Conservation (phyloP, 164 flowering plant genomes). For the Akebia trifoliata region DNA sequence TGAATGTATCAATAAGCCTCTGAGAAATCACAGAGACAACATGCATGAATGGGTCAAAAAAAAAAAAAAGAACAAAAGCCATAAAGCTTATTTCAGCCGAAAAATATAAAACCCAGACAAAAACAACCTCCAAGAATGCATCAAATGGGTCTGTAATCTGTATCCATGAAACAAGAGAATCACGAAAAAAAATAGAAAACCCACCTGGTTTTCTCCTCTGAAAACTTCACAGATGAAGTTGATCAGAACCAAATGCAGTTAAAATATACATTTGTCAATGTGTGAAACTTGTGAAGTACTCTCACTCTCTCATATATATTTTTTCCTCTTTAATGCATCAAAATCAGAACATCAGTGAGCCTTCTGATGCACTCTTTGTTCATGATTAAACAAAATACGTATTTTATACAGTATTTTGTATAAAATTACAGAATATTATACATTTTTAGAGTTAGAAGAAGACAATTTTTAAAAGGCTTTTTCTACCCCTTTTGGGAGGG, state of each 20-base stretch:
- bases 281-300: conserved; percentile 40
- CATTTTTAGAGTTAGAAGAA: too few species aligned
- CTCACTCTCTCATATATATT: conserved; percentile 13
- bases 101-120: conserved; percentile 5
- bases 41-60: too few species aligned
- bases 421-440: too few species aligned
- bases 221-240: conserved; percentile 18
- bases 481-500: too few species aligned
- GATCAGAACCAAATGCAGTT: conserved; percentile 25
- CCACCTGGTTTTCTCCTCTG: conserved; percentile 36
- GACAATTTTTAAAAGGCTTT: too few species aligned
- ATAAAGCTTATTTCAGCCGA: conserved; percentile 1
- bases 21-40: too few species aligned
- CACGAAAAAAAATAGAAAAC: conserved; percentile 12
- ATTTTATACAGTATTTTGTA: not conserved
- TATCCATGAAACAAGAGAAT: conserved; percentile 3
- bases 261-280: conserved; percentile 18
- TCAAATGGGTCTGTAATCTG: conserved; percentile 4
- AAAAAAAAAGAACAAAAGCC: too few species aligned
- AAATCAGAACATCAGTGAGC: conserved; percentile 58
- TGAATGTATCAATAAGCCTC: not conserved
- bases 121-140: not conserved
- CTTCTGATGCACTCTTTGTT: conserved; percentile 63
- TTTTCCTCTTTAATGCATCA: conserved; percentile 32
- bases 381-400: too few species aligned